Conservation (phyloP, 305 asterid species). For the Solanum aculeatissimum region DNA sequence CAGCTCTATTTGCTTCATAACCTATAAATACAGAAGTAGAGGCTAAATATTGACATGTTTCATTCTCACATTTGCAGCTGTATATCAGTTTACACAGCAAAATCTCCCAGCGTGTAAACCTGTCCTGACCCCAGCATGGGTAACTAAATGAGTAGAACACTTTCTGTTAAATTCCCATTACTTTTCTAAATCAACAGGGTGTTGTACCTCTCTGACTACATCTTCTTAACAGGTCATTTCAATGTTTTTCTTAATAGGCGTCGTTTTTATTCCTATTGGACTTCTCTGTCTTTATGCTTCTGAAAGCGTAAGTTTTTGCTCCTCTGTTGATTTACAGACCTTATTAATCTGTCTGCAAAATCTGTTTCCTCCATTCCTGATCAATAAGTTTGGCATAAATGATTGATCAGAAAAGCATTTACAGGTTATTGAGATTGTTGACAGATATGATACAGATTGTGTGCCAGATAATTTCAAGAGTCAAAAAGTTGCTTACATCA, state of each 20-base stretch:
- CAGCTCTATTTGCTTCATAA: not conserved
- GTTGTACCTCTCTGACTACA: not conserved
- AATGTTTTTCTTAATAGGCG: constrained; percentile 44
- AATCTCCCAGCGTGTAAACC: constrained; percentile 78
- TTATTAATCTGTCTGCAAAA: not conserved
- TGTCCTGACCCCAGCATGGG: constrained; percentile 59
- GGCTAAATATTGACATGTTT: not conserved
- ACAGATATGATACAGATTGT: constrained; percentile 59
- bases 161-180: not conserved
- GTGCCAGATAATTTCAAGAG: constrained; percentile 38
- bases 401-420: not conserved
- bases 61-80: constrained; percentile 29
- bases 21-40: not conserved
- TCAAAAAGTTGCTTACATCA: constrained; percentile 51
- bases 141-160: constrained; percentile 14
- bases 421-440: constrained; percentile 66
- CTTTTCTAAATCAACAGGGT: not conserved
- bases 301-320: constrained; percentile 32
- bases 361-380: not conserved
- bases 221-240: constrained; percentile 46
- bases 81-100: constrained; percentile 60
- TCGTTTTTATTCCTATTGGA: constrained; percentile 56
- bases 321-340: not conserved
- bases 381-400: not conserved
- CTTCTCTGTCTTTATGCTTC: constrained; percentile 55